phyloP scores from a whole-genome alignment of 169 alveolate species.

The Theileria equi region DNA sequence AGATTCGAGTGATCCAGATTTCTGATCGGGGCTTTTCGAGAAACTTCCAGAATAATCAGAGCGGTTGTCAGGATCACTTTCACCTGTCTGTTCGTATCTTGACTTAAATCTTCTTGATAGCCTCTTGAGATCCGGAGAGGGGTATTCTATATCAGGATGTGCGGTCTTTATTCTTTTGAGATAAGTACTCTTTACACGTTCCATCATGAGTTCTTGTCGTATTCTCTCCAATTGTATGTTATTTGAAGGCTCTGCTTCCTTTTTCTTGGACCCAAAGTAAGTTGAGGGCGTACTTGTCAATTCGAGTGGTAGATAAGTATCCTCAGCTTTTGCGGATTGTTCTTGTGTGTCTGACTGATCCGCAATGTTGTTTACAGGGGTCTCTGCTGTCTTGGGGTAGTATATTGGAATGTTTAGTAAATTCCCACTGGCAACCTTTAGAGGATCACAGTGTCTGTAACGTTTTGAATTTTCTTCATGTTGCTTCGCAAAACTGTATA shows the following conservation, averaged over 20 bases:
- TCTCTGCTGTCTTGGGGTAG: no score
- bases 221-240: conserved; percentile 3
- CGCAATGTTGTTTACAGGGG: no score
- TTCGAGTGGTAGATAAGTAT: not conserved
- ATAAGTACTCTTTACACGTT: not conserved
- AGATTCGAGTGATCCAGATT: no score
- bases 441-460: no score
- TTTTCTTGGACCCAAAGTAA: not conserved
- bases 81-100: not conserved
- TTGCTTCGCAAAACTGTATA: conserved; percentile 7
- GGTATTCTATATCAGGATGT: conserved; percentile 8
- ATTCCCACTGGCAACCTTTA: no score
- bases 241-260: not conserved
- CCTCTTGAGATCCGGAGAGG: not conserved
- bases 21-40: not conserved
- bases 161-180: not conserved
- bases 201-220: conserved; percentile 18
- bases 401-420: no score
- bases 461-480: not conserved
- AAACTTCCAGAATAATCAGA: not conserved
- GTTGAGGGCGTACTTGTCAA: not conserved
- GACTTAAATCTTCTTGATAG: not conserved
- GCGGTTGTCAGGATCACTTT: not conserved
- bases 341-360: not conserved
- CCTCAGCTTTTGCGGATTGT: not conserved